Percentiles rank a stretch among this genome's conserved stretches.
Conservation (phyloP, 1,284 basidiomycete genomes). For the Tausonia pullulans region DNA sequence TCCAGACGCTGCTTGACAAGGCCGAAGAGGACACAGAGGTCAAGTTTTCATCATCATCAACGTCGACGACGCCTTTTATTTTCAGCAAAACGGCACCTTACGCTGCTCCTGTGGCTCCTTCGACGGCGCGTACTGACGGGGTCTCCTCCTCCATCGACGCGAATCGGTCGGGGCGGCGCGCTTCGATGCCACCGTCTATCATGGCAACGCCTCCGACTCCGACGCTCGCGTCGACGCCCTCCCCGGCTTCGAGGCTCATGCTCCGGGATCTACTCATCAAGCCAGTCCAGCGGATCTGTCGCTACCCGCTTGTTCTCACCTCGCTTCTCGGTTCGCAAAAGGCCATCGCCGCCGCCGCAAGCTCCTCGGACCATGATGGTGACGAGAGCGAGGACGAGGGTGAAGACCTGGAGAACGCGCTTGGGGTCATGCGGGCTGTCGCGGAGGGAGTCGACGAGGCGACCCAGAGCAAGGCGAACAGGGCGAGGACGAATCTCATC, state of each 20-base stretch:
- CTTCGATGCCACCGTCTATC: too few species aligned
- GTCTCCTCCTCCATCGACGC: too few species aligned
- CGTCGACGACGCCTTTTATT: slow-evolving; percentile 11
- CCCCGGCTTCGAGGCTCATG: slow-evolving; percentile 25
- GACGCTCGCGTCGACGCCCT: slow-evolving; percentile 10
- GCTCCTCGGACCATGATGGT: slow-evolving; percentile 10
- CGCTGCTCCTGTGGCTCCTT: too few species aligned
- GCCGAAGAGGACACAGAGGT: slow-evolving; percentile 23
- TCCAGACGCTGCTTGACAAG: slow-evolving; percentile 26
- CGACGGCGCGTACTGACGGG: too few species aligned
- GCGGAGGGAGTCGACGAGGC: slow-evolving; percentile 47
- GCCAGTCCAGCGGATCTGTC: slow-evolving; percentile 79
- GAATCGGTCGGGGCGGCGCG: too few species aligned
- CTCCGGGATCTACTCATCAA: slow-evolving; percentile 79
- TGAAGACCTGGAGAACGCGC: slow-evolving; percentile 30
- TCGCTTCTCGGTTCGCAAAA: slow-evolving; percentile 42
- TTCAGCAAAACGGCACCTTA: neutral
- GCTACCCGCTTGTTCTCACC: slow-evolving; percentile 76
- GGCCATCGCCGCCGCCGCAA: slow-evolving; percentile 7
- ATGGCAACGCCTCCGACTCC: slow-evolving; percentile 1
- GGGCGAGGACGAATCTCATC: slow-evolving; percentile 57
- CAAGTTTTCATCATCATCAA: slow-evolving; percentile 12
- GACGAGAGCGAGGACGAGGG: slow-evolving; percentile 22
- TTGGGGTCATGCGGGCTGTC: slow-evolving; percentile 45
- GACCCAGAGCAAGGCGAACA: slow-evolving; percentile 46